A percentile compares a stretch with the other conserved stretches of the same genome.
Evolutionary conservation across 257 asterid species (phyloP).

Genomic region (Plantago elongata): DNA sequence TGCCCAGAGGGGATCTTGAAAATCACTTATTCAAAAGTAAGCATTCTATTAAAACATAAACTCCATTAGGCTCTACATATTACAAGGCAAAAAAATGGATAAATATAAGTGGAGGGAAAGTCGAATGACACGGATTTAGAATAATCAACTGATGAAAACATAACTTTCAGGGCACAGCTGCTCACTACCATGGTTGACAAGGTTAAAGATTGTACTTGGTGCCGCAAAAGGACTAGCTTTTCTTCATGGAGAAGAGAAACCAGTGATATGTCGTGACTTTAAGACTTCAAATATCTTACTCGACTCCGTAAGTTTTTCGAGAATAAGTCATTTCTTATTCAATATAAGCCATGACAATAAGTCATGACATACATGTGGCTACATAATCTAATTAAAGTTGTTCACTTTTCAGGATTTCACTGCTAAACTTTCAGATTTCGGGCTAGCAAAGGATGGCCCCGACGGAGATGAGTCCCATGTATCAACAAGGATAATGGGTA

Average conservation of each 20-base stretch:
- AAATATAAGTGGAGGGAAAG: too few relatives aligned
- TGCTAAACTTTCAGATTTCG: conserved; percentile 73
- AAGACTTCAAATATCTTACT: conserved; percentile 72
- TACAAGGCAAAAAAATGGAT: too few relatives aligned
- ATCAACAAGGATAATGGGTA: conserved; percentile 79
- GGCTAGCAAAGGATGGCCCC: conserved; percentile 83
- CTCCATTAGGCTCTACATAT: neutral
- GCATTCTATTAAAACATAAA: neutral
- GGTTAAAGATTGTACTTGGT: conserved; percentile 62
- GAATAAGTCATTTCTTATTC: too few relatives aligned
- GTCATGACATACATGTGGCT: too few relatives aligned
- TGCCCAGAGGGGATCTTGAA: conserved; percentile 70
- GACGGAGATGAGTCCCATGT: conserved; percentile 71
- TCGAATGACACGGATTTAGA: neutral
- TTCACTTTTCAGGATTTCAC: conserved; percentile 44
- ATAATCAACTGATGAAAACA: neutral
- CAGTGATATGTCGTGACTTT: conserved; percentile 71
- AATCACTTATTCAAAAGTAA: conserved; percentile 67
- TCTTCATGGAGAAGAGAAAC: conserved; percentile 71
- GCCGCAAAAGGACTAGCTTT: conserved; percentile 87
- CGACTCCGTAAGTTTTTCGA: conserved; percentile 22
- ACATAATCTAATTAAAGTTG: conserved; percentile 12
- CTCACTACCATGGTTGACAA: conserved; percentile 62
- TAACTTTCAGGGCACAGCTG: conserved; percentile 43
- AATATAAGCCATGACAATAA: too few relatives aligned